Evolutionary conservation across 148 eudicot species (phyloP), one percentile per base, ranked within the genome.

Genomic region (Linanthus parryae): DNA sequence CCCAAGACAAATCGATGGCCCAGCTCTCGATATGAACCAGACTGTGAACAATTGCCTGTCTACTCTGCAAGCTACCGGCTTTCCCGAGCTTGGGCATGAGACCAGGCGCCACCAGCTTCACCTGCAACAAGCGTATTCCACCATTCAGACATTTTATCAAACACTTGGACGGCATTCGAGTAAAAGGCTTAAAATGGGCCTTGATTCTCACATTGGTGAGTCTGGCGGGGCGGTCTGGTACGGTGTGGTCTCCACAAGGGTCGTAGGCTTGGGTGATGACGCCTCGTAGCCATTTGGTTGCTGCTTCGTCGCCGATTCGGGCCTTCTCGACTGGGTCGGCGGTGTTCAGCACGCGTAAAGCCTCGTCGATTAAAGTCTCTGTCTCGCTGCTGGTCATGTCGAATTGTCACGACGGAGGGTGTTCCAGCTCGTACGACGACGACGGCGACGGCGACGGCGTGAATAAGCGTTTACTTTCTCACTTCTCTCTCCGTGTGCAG

Each of bases 1-100:
- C 96, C 98, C 98, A 92, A 59, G 98, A 92, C 57, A 92, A 80
- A 65, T 92, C 98, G 59, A 92, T 84, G 11, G 96, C 98, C 98
- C 98, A 92, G 71, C 98, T 92, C 65, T 92, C 98, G 9, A 57
- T 92, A 45, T 92, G 94, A 42, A 70, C 94, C 44, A 92, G 94
- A 64, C 98, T 87, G 29, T 92, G 96, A 57, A 87, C 84, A 53
- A 92, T 69, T 2, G 98, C 96, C 57, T 79, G 94, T 34, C 98
- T 79, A 38, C 98, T 87, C 66, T 87, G 90, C 59, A 92, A 78
- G 64, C 90, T 92, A 28, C 98, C 98, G 28, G 80, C 96, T 74
- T 71, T 87, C 3, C 98, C 96, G 62, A 87, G 72, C 80, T 88
- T 92, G 26, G 96, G 96, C 96, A 92, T 87, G 13, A 77, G 62